These are phyloP conservation scores for Helichrysum umbraculigerum DNA, from an alignment of 129 eudicot genomes.

Conservation along the genomic window DNA sequence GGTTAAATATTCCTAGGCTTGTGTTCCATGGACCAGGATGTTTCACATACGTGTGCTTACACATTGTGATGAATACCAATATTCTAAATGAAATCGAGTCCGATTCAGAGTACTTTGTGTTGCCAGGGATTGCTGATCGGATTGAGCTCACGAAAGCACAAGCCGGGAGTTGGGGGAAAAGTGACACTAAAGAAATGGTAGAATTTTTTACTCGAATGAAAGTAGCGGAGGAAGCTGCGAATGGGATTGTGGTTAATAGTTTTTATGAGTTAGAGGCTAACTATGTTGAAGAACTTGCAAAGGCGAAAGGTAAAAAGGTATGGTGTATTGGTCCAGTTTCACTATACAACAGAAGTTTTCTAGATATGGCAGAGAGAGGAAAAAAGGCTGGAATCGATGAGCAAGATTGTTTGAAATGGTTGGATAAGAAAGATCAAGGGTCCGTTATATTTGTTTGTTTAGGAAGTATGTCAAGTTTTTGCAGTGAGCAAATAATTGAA, in stretches of 20 bases:
- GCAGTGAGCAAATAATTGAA: constrained; percentile 40
- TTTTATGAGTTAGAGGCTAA: constrained; percentile 55
- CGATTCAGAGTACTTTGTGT: constrained; percentile 31
- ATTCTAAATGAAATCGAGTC: constrained; percentile 15
- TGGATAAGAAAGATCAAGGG: constrained; percentile 23
- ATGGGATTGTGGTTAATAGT: constrained; percentile 62
- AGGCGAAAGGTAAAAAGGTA: constrained; percentile 38
- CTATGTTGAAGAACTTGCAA: constrained; percentile 39
- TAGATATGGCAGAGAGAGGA: constrained; percentile 54
- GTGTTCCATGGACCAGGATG: constrained; percentile 60
- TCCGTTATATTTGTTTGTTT: constrained; percentile 60
- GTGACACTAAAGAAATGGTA: constrained; percentile 27
- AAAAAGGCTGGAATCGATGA: constrained; percentile 47
- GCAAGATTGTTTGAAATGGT: constrained; percentile 51
- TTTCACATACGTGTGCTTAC: constrained; percentile 45
- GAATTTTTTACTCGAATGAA: constrained; percentile 30
- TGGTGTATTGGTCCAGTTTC: constrained; percentile 84
- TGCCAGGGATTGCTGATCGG: constrained; percentile 35
- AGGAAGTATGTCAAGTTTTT: constrained; percentile 53
- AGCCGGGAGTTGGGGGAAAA: constrained; percentile 31
- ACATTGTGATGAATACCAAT: constrained; percentile 23
- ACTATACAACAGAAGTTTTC: constrained; percentile 32
- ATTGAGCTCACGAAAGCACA: constrained; percentile 41
- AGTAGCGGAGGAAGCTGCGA: constrained; percentile 28
- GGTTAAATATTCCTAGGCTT: constrained; percentile 50